Evolutionary conservation across 2,329 filamentous ascomycete genomes (phyloP), one percentile per base, ranked within the genome.

Genomic region (Dothistroma septosporum): DNA sequence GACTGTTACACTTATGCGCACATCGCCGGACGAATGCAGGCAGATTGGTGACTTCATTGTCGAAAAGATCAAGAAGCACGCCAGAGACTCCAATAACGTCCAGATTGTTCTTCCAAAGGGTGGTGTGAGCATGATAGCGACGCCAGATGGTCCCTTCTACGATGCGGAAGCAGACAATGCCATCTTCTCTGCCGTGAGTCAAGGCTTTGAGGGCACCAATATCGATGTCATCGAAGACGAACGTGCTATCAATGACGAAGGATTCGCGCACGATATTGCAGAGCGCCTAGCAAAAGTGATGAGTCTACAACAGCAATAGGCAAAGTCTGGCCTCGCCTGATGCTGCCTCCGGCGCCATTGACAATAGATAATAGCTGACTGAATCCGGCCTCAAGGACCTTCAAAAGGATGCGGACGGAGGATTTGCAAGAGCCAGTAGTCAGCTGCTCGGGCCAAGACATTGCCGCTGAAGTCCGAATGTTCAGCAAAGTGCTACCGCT

Each of bases 1-100:
- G 0, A 79, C 80, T 0, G 83, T 89, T 0, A 90, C 87, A 0
- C 68, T 91, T 33, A 84, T 90, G 80, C 76, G 88, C 22, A 87
- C 87, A 0, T 85, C 78, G 0, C 67, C 73, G n/a, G 78, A 82
- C 1, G 87, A 90, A 68, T 84, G 82, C 62, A 65, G 59, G 24
- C 69, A 76, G 48, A 78, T 89, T n/a, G 86, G 83, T 0, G 66
- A 70, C 0, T 83, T 84, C 55, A 82, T 90, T 47, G 80, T 78
- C 0, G 68, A 72, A 11, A 86, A 86, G 69, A 72, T 89, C 41
- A 77, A 66, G 41, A 67, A 68, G 0, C 70, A 75, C 53, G 75
- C 77, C 0, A 74, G 63, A n/a, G 66, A 75, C 16, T 76, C 77
- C 10, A 70, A 75, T 0, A 70, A 76, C 57, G 76, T 84, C 0